Conservation (phyloP, 257 asterid species). For the Orobanche coerulescens region DNA sequence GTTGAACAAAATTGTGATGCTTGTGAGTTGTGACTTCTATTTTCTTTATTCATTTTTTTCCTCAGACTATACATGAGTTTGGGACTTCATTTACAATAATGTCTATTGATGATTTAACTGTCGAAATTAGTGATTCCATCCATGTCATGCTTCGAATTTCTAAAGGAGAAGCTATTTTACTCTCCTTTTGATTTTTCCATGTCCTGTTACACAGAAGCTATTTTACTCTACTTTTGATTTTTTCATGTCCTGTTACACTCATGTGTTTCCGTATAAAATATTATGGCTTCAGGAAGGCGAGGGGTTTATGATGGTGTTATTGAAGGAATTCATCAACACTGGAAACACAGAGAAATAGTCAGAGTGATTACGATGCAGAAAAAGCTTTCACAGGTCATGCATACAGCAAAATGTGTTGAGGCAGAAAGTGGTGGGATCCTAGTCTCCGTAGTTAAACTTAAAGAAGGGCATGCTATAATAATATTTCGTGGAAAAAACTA, state of each 20-base stretch:
- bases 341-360: constrained; percentile 90
- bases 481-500: constrained; percentile 93
- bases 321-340: constrained; percentile 86
- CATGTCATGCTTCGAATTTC: not conserved
- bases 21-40: no score
- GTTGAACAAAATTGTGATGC: no score
- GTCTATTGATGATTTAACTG: not conserved
- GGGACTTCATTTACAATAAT: not conserved
- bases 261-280: not conserved
- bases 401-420: constrained; percentile 57
- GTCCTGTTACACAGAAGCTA: not conserved
- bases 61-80: not conserved
- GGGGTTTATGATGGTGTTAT: constrained; percentile 74
- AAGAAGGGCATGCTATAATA: constrained; percentile 85
- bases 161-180: not conserved
- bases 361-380: constrained; percentile 90
- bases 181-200: not conserved
- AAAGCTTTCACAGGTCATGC: constrained; percentile 49
- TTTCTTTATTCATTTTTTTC: no score
- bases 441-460: constrained; percentile 60
- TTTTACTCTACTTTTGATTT: not conserved
- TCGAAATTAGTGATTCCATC: not conserved
- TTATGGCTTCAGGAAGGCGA: constrained; percentile 67
- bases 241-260: not conserved
- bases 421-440: constrained; percentile 72